Conservation (phyloP, 352 stramenopile genomes). For the Aphanomyces stellatus region DNA sequence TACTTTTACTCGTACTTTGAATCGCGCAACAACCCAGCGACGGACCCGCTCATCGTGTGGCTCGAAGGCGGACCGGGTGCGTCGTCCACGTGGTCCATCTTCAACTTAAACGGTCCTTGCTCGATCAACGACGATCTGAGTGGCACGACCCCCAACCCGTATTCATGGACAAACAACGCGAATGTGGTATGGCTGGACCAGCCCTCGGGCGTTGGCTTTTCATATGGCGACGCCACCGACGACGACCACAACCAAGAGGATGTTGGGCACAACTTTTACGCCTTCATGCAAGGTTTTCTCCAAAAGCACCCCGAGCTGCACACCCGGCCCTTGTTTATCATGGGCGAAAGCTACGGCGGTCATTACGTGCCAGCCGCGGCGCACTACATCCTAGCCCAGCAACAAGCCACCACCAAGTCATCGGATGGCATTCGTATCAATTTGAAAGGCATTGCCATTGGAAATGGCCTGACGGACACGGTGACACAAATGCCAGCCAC, state of each 20-base stretch:
- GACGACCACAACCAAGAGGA: constrained; percentile 39
- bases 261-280: constrained; percentile 52
- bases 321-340: constrained; percentile 46
- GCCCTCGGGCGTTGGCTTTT: constrained; percentile 42
- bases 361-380: constrained; percentile 50
- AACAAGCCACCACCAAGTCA: constrained; percentile 19
- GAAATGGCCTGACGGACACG: constrained; percentile 60
- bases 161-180: constrained; percentile 48
- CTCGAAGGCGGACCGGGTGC: constrained; percentile 52
- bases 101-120: constrained; percentile 57
- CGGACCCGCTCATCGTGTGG: constrained; percentile 54
- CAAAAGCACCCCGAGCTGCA: constrained; percentile 37
- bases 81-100: constrained; percentile 44
- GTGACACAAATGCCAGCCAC: constrained; percentile 32
- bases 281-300: constrained; percentile 53
- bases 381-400: constrained; percentile 44
- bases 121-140: constrained; percentile 33
- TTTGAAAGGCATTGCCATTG: constrained; percentile 67
- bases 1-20: constrained; percentile 65
- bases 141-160: constrained; percentile 35
- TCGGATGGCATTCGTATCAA: constrained; percentile 41
- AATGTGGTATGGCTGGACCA: constrained; percentile 68
- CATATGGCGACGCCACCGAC: constrained; percentile 27
- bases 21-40: constrained; percentile 26
- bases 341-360: constrained; percentile 57